phyloP scores from a whole-genome alignment of 352 stramenopile species.

The Saprolegnia parasitica region DNA sequence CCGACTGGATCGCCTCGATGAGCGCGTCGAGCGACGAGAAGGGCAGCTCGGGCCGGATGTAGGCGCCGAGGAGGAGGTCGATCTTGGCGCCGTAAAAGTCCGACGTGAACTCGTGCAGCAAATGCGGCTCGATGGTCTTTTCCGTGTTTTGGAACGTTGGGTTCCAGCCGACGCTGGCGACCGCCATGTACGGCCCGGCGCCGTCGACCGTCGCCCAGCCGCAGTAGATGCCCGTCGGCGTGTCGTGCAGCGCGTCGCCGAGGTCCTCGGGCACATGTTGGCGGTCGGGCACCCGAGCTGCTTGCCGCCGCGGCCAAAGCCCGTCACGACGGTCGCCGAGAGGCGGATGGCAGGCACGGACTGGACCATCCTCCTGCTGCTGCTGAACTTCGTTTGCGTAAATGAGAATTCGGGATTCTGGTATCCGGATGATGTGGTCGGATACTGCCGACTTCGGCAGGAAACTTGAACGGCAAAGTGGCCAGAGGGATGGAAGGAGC shows the following conservation, averaged over 20 bases:
- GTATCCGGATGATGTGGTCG: too few species aligned
- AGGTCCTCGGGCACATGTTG: constrained; percentile 89
- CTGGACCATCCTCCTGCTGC: not conserved
- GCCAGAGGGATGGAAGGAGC: too few species aligned
- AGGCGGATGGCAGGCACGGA: constrained; percentile 52
- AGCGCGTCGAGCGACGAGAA: constrained; percentile 92
- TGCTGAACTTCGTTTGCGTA: too few species aligned
- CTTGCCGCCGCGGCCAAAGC: constrained; percentile 93
- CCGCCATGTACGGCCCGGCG: constrained; percentile 85
- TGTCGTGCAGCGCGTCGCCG: constrained; percentile 64
- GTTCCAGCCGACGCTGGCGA: constrained; percentile 97
- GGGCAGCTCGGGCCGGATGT: constrained; percentile 91
- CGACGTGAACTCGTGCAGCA: constrained; percentile 89
- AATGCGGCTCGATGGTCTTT: constrained; percentile 96
- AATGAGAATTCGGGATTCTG: too few species aligned
- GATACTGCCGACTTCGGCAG: too few species aligned
- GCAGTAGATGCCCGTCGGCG: constrained; percentile 91
- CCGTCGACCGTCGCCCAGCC: constrained; percentile 89
- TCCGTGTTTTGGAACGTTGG: constrained; percentile 93
- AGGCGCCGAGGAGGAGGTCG: constrained; percentile 90
- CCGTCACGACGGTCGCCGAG: constrained; percentile 87
- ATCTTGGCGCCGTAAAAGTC: constrained; percentile 95
- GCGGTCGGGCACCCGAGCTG: constrained; percentile 95
- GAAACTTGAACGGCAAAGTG: too few species aligned
- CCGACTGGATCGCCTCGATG: constrained; percentile 87